Evolutionary conservation across 2,329 filamentous ascomycete genomes (phyloP).

Genomic region (Pestalotiopsis sp.): DNA sequence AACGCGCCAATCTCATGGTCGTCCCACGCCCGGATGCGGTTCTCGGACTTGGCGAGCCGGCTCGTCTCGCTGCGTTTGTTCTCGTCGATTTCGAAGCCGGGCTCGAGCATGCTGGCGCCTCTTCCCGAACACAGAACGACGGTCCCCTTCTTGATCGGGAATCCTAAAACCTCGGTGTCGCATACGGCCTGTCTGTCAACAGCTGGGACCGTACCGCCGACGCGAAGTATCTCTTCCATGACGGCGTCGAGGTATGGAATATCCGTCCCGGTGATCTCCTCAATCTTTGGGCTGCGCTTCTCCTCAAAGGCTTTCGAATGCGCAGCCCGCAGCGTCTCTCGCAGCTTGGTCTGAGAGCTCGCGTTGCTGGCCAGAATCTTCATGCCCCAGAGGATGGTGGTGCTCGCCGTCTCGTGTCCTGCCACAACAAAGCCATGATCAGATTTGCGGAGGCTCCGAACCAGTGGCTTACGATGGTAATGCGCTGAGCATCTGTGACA

Average conservation of each 20-base stretch:
- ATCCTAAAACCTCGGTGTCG: slow-evolving; percentile 26
- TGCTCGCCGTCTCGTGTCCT: slow-evolving; percentile 32
- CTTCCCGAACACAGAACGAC: slow-evolving; percentile 12
- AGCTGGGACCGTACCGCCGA: slow-evolving; percentile 20
- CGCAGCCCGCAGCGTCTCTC: slow-evolving; percentile 19
- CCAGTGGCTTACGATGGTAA: slow-evolving; percentile 29
- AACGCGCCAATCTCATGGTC: slow-evolving; percentile 15
- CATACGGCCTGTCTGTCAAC: slow-evolving; percentile 23
- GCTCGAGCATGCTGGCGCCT: slow-evolving; percentile 17
- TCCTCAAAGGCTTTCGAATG: slow-evolving; percentile 17
- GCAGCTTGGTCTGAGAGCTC: slow-evolving; percentile 26
- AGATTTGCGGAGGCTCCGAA: slow-evolving; percentile 29
- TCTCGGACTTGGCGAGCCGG: slow-evolving; percentile 2
- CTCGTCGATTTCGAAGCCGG: slow-evolving; percentile 13
- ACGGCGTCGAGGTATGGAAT: slow-evolving; percentile 32
- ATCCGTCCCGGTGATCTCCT: slow-evolving; percentile 22
- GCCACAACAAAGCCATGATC: slow-evolving; percentile 30
- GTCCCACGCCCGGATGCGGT: slow-evolving; percentile 6
- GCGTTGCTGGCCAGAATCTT: slow-evolving; percentile 27
- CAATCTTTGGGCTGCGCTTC: slow-evolving; percentile 20
- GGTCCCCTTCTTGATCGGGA: slow-evolving; percentile 20
- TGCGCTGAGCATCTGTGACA: slow-evolving; percentile 23
- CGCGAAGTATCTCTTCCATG: slow-evolving; percentile 32
- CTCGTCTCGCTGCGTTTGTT: slow-evolving; percentile 13
- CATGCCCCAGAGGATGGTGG: slow-evolving; percentile 27